Evolutionary conservation across 1,284 basidiomycete genomes (phyloP).

Genomic region (Ustilago nuda): DNA sequence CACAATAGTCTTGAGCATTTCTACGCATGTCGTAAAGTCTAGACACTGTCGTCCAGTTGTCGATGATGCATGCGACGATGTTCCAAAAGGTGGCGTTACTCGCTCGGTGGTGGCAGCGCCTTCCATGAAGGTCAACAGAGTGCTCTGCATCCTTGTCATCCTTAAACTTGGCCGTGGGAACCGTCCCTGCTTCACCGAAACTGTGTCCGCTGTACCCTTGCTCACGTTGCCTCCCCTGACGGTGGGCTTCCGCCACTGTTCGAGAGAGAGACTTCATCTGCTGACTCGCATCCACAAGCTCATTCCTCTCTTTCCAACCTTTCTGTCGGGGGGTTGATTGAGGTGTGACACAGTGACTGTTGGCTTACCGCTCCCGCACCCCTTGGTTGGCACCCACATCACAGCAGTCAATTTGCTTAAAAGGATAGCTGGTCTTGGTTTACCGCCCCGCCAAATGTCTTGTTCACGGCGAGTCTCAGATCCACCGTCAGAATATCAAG

Average conservation of each 20-base stretch:
- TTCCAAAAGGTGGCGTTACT: conserved; percentile 7
- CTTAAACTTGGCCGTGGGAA: conserved; percentile 1
- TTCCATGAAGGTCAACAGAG: conserved; percentile 9
- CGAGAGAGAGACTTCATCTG: conserved; percentile 5
- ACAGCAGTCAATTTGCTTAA: neutral
- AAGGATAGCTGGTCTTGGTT: neutral
- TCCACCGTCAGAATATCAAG: neutral
- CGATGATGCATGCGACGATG: neutral
- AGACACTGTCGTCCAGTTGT: neutral
- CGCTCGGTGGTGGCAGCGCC: conserved; percentile 2
- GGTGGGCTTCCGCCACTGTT: conserved; percentile 2
- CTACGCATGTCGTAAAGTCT: neutral
- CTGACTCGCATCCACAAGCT: neutral
- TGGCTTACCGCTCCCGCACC: conserved; percentile 1
- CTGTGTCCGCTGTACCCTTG: neutral
- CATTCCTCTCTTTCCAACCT: neutral
- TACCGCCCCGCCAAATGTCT: neutral
- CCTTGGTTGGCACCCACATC: neutral
- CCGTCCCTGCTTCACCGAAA: neutral
- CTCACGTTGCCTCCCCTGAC: neutral
- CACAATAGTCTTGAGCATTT: neutral
- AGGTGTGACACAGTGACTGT: neutral
- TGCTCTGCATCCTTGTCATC: conserved; percentile 4
- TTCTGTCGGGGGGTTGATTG: neutral
- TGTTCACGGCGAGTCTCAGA: neutral